Percentiles rank a stretch among this genome's conserved stretches.
These are phyloP conservation scores for Eragrostis tef DNA, from an alignment of 202 grass and related monocot species.

Conservation along the genomic window DNA sequence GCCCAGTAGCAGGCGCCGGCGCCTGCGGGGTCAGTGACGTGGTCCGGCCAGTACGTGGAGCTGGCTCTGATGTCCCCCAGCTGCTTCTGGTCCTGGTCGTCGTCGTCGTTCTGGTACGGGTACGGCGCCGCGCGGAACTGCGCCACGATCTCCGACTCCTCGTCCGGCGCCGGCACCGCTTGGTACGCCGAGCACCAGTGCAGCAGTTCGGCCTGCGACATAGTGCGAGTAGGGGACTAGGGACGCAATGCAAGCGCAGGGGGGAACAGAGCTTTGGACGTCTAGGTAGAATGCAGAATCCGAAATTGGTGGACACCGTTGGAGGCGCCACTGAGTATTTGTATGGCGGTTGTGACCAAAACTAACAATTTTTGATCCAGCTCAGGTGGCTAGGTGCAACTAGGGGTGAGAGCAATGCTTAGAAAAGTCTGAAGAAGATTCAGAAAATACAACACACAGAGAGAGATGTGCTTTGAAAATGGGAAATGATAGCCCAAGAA, in stretches of 20 bases:
- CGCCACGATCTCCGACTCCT: conserved; percentile 77
- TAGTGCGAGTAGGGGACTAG: conserved; percentile 21
- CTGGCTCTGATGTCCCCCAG: conserved; percentile 17
- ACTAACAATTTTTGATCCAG: conserved; percentile 43
- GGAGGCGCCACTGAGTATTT: conserved; percentile 11
- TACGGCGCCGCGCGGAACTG: conserved; percentile 62
- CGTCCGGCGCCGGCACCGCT: conserved; percentile 46
- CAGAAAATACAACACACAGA: not conserved
- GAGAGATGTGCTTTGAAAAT: not conserved
- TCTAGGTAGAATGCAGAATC: conserved; percentile 32
- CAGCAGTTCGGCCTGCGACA: conserved; percentile 51
- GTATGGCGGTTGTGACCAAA: conserved; percentile 17
- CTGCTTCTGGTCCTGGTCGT: conserved; percentile 44
- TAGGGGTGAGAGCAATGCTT: not conserved
- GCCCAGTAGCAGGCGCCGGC: conserved; percentile 49
- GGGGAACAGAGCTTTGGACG: not conserved
- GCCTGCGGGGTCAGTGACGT: conserved; percentile 25
- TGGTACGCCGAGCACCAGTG: conserved; percentile 55
- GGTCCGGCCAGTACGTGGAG: conserved; percentile 54
- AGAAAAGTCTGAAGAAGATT: conserved; percentile 18
- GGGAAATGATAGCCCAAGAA: not conserved
- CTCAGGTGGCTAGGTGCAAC: conserved; percentile 32
- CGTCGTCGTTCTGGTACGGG: conserved; percentile 49
- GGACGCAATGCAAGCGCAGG: not conserved
- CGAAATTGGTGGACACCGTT: not conserved